These are phyloP conservation scores for Gossypium thurberi DNA, from an alignment of 345 rosid genomes.

Conservation along the genomic window DNA sequence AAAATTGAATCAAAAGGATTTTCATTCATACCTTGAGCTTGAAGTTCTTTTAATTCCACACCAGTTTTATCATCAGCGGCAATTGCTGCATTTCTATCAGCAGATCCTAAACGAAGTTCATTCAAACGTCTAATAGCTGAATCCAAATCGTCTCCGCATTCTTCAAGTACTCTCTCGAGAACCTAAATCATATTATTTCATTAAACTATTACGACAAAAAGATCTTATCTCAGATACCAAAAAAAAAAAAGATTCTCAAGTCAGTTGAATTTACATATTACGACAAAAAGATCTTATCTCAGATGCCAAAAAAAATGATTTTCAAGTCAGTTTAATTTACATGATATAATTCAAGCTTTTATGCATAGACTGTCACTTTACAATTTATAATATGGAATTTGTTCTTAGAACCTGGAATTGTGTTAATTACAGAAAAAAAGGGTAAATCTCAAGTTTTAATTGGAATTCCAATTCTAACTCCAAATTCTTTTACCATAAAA, in stretches of 20 bases:
- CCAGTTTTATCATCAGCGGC: slow-evolving; percentile 23
- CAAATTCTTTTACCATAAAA: neutral
- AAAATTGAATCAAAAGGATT: neutral
- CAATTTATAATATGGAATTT: neutral
- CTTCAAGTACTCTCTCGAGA: slow-evolving; percentile 66
- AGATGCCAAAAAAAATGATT: neutral
- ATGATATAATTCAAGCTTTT: neutral
- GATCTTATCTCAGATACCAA: neutral
- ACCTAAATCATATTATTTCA: slow-evolving; percentile 32
- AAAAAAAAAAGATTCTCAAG: neutral
- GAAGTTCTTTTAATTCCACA: slow-evolving; percentile 25
- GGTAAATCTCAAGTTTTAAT: neutral
- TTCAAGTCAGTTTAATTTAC: neutral
- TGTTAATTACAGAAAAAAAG: neutral
- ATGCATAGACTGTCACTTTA: neutral
- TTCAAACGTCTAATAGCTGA: slow-evolving; percentile 75
- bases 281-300: neutral
- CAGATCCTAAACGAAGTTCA: slow-evolving; percentile 76
- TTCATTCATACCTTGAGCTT: slow-evolving; percentile 38
- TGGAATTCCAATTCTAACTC: neutral
- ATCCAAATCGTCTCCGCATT: slow-evolving; percentile 84
- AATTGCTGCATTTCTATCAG: slow-evolving; percentile 20
- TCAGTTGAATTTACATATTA: neutral
- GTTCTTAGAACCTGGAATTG: neutral
- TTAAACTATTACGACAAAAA: neutral